Percentiles rank a stretch among this genome's conserved stretches.
These are phyloP conservation scores for Flaveria ramosissima DNA, from an alignment of 129 eudicot genomes.

Conservation along the genomic window DNA sequence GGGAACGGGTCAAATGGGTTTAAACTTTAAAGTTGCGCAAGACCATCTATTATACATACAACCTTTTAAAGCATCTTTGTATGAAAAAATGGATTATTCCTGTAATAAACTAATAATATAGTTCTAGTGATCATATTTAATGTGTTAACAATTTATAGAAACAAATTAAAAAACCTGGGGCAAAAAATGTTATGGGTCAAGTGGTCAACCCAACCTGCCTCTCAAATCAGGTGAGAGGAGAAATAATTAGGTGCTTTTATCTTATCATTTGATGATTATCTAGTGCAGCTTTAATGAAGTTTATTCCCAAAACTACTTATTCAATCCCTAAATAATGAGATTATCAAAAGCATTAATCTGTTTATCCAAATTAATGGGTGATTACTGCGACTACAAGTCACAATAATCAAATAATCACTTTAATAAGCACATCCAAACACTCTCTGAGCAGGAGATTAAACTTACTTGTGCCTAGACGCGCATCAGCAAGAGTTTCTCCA, in stretches of 20 bases:
- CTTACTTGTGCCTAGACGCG: conserved; percentile 47
- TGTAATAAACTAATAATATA: background rate
- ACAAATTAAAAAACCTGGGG: background rate
- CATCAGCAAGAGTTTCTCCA: conserved; percentile 29
- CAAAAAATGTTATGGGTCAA: background rate
- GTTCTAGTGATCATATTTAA: background rate
- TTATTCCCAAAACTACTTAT: background rate
- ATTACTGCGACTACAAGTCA: background rate
- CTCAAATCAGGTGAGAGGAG: background rate
- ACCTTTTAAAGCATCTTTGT: background rate
- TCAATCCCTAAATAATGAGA: background rate
- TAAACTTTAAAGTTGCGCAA: background rate
- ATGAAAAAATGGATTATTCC: background rate
- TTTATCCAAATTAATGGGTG: background rate
- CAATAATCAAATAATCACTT: background rate
- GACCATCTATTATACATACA: background rate
- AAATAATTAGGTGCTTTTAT: background rate
- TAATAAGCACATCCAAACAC: background rate
- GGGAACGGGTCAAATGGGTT: background rate
- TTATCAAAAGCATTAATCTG: background rate
- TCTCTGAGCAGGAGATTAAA: conserved; percentile 13
- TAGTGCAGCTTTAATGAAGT: background rate
- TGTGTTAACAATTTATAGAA: background rate
- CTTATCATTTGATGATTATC: background rate
- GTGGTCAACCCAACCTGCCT: background rate